phyloP scores from a whole-genome alignment of 2,329 filamentous ascomycete genomes.

The Aspergillus puulaauensis region DNA sequence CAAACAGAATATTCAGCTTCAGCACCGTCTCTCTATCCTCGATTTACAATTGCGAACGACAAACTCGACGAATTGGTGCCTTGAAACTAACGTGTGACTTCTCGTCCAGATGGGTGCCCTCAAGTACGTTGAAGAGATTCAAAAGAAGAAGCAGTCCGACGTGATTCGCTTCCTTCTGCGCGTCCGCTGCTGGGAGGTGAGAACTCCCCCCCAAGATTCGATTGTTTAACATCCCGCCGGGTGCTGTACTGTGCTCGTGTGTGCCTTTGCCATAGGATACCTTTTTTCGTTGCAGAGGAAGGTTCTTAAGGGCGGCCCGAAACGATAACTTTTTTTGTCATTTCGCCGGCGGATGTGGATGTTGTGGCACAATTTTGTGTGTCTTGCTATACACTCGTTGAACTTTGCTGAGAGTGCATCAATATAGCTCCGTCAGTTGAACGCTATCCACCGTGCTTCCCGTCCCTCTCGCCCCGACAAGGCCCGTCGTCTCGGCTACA shows the following conservation, averaged over 20 bases:
- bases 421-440: slow-evolving; percentile 99
- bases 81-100: slow-evolving; percentile 9
- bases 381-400: slow-evolving; percentile 97
- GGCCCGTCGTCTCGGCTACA: slow-evolving; percentile 99
- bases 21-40: background rate
- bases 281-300: slow-evolving; percentile 18
- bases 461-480: slow-evolving; percentile 98
- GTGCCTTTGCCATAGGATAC: slow-evolving; percentile 32
- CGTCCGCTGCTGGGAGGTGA: slow-evolving; percentile 98
- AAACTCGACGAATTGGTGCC: background rate
- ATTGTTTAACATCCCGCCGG: slow-evolving; percentile 39
- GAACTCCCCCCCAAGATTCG: slow-evolving; percentile 37
- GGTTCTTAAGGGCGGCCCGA: slow-evolving; percentile 34
- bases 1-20: slow-evolving; percentile 3
- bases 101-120: slow-evolving; percentile 86
- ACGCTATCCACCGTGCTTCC: slow-evolving; percentile 98
- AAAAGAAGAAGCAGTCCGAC: slow-evolving; percentile 99
- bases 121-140: slow-evolving; percentile 99
- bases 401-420: slow-evolving; percentile 99
- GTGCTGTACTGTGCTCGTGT: slow-evolving; percentile 25
- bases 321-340: slow-evolving; percentile 15
- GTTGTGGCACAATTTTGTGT: slow-evolving; percentile 52
- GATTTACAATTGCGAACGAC: slow-evolving; percentile 11
- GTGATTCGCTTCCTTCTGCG: slow-evolving; percentile 99
- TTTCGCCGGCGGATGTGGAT: slow-evolving; percentile 40